Conservation (phyloP, 352 stramenopile species). For the Pythium aquatile region DNA sequence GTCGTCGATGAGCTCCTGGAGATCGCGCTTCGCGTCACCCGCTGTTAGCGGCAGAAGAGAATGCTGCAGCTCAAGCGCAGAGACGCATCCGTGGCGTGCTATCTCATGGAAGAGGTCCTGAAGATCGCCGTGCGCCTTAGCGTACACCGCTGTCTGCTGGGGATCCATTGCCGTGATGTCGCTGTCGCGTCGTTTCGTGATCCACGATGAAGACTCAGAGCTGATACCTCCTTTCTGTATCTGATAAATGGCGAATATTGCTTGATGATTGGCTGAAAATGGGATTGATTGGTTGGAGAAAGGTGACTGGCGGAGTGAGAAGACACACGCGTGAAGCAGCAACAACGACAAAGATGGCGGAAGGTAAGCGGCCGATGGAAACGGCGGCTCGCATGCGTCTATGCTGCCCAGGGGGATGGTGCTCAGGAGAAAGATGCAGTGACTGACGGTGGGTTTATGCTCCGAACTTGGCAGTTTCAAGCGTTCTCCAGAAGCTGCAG, state of each 20-base stretch:
- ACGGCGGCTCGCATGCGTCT: background rate
- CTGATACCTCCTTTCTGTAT: conserved; percentile 9
- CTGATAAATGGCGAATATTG: background rate
- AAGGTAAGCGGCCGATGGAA: conserved; percentile 27
- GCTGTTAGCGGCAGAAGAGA: conserved; percentile 56
- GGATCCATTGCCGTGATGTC: conserved; percentile 41
- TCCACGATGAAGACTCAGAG: background rate
- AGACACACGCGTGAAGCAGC: background rate
- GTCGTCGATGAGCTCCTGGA: conserved; percentile 54
- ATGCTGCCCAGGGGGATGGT: background rate
- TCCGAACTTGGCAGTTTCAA: conserved; percentile 29
- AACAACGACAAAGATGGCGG: conserved; percentile 13
- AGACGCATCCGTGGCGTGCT: conserved; percentile 46
- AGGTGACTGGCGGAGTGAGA: conserved; percentile 3
- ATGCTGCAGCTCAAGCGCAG: conserved; percentile 40
- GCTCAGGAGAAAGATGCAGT: background rate
- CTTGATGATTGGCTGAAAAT: conserved; percentile 37
- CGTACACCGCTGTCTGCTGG: conserved; percentile 39
- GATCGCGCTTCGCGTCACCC: conserved; percentile 50
- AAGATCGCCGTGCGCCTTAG: conserved; percentile 49
- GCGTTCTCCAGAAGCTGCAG: conserved; percentile 48
- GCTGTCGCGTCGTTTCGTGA: conserved; percentile 9
- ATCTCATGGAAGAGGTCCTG: conserved; percentile 62
- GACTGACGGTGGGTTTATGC: background rate
- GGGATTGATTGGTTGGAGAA: conserved; percentile 26